A percentile compares a stretch with the other conserved stretches of the same genome.
phyloP scores from a whole-genome alignment of 2,329 filamentous ascomycete species.

The Paraphoma sp. region DNA sequence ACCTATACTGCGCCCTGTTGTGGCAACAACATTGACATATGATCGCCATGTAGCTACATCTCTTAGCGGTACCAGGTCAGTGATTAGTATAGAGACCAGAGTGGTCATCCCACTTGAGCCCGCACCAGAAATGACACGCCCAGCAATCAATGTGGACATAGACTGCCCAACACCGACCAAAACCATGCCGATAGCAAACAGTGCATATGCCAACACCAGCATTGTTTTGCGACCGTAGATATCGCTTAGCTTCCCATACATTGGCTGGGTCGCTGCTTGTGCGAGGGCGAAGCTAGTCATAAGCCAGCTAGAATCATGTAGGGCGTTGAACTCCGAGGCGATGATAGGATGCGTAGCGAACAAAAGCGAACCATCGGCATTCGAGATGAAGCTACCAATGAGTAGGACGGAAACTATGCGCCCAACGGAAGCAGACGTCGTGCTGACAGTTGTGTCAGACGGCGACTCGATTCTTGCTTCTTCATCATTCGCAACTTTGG shows the following conservation, averaged over 20 bases:
- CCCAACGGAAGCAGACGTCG: slow-evolving; percentile 10
- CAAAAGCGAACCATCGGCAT: slow-evolving; percentile 69
- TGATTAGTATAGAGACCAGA: slow-evolving; percentile 55
- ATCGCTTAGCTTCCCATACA: slow-evolving; percentile 55
- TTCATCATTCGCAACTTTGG: slow-evolving; percentile 10
- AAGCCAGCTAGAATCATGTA: slow-evolving; percentile 53
- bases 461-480: slow-evolving; percentile 13
- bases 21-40: slow-evolving; percentile 60
- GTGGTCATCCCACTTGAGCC: slow-evolving; percentile 70
- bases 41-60: slow-evolving; percentile 58
- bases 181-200: slow-evolving; percentile 48
- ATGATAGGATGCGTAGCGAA: slow-evolving; percentile 69
- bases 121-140: slow-evolving; percentile 66
- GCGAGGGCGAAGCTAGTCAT: slow-evolving; percentile 54
- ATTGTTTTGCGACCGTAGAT: slow-evolving; percentile 53
- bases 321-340: slow-evolving; percentile 53
- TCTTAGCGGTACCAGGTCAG: slow-evolving; percentile 56
- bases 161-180: slow-evolving; percentile 12
- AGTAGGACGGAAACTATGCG: slow-evolving; percentile 24
- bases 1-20: slow-evolving; percentile 58
- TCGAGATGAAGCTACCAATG: slow-evolving; percentile 63
- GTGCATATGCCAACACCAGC: slow-evolving; percentile 48
- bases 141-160: slow-evolving; percentile 40
- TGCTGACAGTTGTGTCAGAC: background rate
- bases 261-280: slow-evolving; percentile 46